Evolutionary conservation across 225 moss, liverwort and hornwort species (phyloP).

Genomic region (Rhytidiadelphus loreus): DNA sequence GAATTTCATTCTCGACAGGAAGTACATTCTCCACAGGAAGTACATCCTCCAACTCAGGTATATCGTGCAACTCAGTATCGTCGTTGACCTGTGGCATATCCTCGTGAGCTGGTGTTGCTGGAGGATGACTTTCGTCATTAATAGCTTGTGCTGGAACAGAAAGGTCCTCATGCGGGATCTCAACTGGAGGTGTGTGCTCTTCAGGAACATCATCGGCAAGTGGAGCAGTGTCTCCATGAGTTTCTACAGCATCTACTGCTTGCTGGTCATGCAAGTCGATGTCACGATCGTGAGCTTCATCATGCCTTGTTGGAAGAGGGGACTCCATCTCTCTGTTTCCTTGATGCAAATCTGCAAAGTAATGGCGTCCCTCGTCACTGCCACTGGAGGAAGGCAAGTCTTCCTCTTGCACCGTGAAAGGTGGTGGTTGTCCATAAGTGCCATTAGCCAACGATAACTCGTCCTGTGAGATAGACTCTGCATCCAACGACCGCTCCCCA

Average conservation of each 20-base stretch:
- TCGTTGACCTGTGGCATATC: neutral
- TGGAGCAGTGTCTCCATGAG: neutral
- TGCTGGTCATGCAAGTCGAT: constrained; percentile 4
- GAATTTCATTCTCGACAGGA: neutral
- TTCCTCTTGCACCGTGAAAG: constrained; percentile 25
- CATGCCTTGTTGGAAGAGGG: neutral
- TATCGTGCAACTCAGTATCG: constrained; percentile 15
- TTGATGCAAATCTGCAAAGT: constrained; percentile 8
- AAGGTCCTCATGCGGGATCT: constrained; percentile 1
- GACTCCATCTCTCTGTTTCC: neutral
- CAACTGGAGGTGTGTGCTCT: constrained; percentile 1
- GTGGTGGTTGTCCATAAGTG: constrained; percentile 13
- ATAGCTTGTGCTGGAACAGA: neutral
- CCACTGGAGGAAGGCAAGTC: constrained; percentile 25
- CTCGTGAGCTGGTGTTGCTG: neutral
- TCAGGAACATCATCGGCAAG: neutral
- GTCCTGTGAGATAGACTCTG: constrained; percentile 16
- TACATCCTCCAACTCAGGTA: constrained; percentile 39
- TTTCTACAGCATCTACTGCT: neutral
- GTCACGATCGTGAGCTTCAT: neutral
- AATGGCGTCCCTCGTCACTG: constrained; percentile 16
- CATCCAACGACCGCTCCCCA: constrained; percentile 25
- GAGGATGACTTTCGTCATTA: neutral
- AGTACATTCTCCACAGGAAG: constrained; percentile 13
- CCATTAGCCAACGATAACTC: constrained; percentile 5